Evolutionary conservation across 768 basidiomycete species (phyloP).

Genomic region (Russula emetica): DNA sequence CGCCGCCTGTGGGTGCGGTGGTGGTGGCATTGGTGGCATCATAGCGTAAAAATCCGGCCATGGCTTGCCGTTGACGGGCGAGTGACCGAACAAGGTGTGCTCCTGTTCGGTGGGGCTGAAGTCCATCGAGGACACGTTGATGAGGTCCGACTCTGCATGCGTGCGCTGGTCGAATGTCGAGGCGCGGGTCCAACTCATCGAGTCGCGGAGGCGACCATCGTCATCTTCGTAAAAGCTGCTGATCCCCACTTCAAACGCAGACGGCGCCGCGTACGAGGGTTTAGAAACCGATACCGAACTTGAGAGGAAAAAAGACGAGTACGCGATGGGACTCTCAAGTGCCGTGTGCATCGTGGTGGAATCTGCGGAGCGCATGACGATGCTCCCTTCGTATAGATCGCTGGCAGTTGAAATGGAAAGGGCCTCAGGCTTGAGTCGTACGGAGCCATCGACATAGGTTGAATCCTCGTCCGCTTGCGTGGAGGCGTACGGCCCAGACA

Average conservation of each 20-base stretch:
- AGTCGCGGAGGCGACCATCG: constrained; percentile 23
- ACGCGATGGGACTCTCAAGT: constrained; percentile 22
- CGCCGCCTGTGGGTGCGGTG: background rate
- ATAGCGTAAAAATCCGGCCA: constrained; percentile 20
- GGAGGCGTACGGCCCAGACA: constrained; percentile 26
- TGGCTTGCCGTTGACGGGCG: constrained; percentile 14
- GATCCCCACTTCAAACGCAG: constrained; percentile 27
- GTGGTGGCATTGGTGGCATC: constrained; percentile 3
- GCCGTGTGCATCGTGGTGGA: constrained; percentile 29
- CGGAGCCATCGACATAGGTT: constrained; percentile 19
- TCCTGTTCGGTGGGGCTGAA: constrained; percentile 25
- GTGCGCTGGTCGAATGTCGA: constrained; percentile 20
- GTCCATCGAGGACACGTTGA: constrained; percentile 25
- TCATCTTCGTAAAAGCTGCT: constrained; percentile 27
- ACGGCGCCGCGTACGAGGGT: constrained; percentile 22
- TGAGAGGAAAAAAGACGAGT: constrained; percentile 20
- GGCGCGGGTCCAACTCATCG: constrained; percentile 28
- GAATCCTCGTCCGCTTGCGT: constrained; percentile 22
- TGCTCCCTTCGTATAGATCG: constrained; percentile 23
- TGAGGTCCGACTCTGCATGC: constrained; percentile 15
- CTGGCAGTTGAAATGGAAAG: constrained; percentile 22
- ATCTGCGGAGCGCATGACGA: constrained; percentile 26
- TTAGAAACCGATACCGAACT: constrained; percentile 24
- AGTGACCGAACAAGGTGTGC: constrained; percentile 20
- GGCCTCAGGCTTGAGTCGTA: constrained; percentile 11